Evolutionary conservation across 495 filamentous ascomycete species (phyloP).

Genomic region (Extremus antarcticus): DNA sequence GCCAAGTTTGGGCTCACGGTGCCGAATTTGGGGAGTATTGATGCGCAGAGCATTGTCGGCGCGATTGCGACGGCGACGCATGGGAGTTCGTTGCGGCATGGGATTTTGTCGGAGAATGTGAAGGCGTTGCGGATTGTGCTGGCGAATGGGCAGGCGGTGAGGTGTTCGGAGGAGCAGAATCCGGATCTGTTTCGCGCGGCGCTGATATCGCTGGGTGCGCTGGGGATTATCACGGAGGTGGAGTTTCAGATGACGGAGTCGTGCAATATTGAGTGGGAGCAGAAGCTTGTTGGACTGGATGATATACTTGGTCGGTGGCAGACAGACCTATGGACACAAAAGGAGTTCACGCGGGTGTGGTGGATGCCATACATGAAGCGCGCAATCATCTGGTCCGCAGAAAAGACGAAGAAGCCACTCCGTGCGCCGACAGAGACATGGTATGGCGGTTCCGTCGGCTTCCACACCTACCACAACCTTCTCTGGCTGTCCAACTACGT

Average conservation of each 20-base stretch:
- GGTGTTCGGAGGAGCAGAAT: slow-evolving; percentile 62
- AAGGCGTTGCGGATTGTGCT: slow-evolving; percentile 65
- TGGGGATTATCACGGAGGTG: slow-evolving; percentile 84
- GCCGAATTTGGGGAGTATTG: slow-evolving; percentile 87
- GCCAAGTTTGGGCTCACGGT: slow-evolving; percentile 66
- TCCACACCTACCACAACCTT: slow-evolving; percentile 78
- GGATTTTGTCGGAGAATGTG: slow-evolving; percentile 68
- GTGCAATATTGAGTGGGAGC: slow-evolving; percentile 76
- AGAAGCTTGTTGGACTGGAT: slow-evolving; percentile 58
- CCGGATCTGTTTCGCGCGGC: slow-evolving; percentile 77
- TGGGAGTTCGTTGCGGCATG: slow-evolving; percentile 74
- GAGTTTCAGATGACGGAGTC: slow-evolving; percentile 65
- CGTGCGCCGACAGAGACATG: slow-evolving; percentile 46
- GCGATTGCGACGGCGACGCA: slow-evolving; percentile 90
- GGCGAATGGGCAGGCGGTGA: slow-evolving; percentile 63
- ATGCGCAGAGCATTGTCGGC: slow-evolving; percentile 84
- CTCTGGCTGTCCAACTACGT: slow-evolving; percentile 68
- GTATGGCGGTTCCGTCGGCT: slow-evolving; percentile 72
- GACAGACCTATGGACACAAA: slow-evolving; percentile 62
- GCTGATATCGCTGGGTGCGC: slow-evolving; percentile 72
- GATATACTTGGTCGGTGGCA: slow-evolving; percentile 64
- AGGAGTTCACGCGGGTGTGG: slow-evolving; percentile 89
- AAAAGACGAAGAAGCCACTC: slow-evolving; percentile 51
- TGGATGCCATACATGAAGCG: slow-evolving; percentile 88
- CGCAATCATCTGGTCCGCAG: slow-evolving; percentile 79